Base-by-base conservation (phyloP, 176 grass and related monocot species). In the Eragrostis curvula region DNA sequence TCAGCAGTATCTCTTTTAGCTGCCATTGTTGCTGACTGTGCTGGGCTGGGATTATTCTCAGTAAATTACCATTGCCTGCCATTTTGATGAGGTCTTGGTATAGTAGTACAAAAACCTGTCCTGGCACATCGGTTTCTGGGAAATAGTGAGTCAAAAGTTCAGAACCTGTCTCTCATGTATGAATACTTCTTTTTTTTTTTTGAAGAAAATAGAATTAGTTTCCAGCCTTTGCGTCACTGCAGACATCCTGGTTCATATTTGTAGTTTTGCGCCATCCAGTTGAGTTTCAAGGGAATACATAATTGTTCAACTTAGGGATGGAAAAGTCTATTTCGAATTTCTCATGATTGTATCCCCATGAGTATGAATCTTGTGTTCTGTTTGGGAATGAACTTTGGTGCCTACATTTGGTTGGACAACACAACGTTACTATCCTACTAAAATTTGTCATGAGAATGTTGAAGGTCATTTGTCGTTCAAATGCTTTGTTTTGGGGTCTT, bases 11-110 rank as follows among this genome's bases (percentile, higher is more conserved):
- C 53, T n/a, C 7, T 59, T 52, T 59, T 59, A 59, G n/a, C 56
- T 25, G 56, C 56, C n/a, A 24, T 24, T 59, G 56, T 59, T 59
- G 56, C n/a, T 25, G 56, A 24, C 56, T 64, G 28, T 16, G 8
- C 12, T 12, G 59, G 24, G 23, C 23, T n/a, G 67, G 63, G 67
- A 71, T 50, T 70, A 40, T 57, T 63, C 67, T 66, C 51, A 67
- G 48, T 86, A 73, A 65, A 86, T 80, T 44, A 12, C 61, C 61
- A 13, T 64, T 15, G 32, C 27, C 25, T 63, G 25, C 27, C 5
- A 63, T 30, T 64, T 64, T 30, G 12, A 64, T 32, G 61, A 64
- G 61, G 61, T 17, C 61, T 16, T 64, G 61, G 28, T 27, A 64
- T 36, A 64, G 28, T 64, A 6, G 1, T 30, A 64, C 27, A 32